Conservation (phyloP, 257 asterid genomes). For the Solanum tacnaense region DNA sequence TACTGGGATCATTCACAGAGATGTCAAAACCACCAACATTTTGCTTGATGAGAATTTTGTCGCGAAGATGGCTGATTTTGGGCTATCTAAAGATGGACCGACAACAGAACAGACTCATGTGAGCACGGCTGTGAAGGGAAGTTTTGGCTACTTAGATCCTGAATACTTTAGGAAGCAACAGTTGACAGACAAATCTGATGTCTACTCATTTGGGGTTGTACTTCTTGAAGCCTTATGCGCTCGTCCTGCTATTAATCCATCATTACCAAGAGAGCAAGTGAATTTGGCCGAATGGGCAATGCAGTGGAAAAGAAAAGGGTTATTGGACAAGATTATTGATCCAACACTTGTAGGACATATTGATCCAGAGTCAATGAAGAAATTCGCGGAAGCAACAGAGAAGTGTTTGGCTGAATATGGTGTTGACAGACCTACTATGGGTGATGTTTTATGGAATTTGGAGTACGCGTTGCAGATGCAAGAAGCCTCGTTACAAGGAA, state of each 20-base stretch:
- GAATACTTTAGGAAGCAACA: conserved; percentile 16
- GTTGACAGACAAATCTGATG: conserved; percentile 14
- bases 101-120: conserved; percentile 8
- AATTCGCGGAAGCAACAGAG: conserved; percentile 10
- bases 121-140: conserved; percentile 17
- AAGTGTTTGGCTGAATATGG: conserved; percentile 14
- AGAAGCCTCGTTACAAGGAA: conserved; percentile 16
- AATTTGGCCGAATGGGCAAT: conserved; percentile 22
- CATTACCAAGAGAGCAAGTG: conserved; percentile 15
- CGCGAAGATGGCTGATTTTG: conserved; percentile 16
- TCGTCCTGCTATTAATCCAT: conserved; percentile 13
- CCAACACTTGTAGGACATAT: conserved; percentile 7
- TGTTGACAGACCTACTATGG: conserved; percentile 16
- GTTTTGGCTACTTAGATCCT: conserved; percentile 17
- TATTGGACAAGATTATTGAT: conserved; percentile 9
- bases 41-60: conserved; percentile 12
- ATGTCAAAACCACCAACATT: conserved; percentile 14
- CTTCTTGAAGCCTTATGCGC: conserved; percentile 14
- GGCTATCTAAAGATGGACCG: conserved; percentile 15
- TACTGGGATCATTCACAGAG: conserved; percentile 12
- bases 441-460: conserved; percentile 16
- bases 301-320: conserved; percentile 17
- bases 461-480: conserved; percentile 18
- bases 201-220: conserved; percentile 12
- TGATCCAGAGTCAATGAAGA: conserved; percentile 8